Conservation (phyloP, 495 filamentous ascomycete genomes). For the Penicillium pancosmium region DNA sequence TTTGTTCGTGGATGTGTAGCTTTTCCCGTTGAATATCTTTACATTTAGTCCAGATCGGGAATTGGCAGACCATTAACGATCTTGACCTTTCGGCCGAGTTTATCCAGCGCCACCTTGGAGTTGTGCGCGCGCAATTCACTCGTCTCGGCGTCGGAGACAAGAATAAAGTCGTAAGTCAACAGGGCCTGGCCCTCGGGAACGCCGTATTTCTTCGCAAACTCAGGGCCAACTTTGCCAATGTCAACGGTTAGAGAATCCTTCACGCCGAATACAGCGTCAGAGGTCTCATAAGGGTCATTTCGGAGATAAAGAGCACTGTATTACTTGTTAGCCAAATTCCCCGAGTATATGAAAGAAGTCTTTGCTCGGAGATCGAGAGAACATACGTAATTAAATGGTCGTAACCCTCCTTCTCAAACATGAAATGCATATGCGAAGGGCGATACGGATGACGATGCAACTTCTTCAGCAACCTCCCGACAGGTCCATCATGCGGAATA, state of each 20-base stretch:
- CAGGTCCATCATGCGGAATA: constrained; percentile 87
- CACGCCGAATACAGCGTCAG: constrained; percentile 92
- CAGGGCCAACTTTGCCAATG: constrained; percentile 62
- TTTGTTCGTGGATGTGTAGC: no score
- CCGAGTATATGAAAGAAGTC: constrained; percentile 1
- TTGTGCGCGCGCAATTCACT: constrained; percentile 67
- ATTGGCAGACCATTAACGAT: constrained; percentile 83
- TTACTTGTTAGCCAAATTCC: background rate
- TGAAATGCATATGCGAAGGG: constrained; percentile 92
- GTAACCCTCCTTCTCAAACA: constrained; percentile 86
- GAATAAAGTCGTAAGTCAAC: constrained; percentile 74
- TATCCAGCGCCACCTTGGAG: constrained; percentile 70
- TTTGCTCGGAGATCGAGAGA: constrained; percentile 3
- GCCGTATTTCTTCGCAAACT: constrained; percentile 59
- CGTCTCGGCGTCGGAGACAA: constrained; percentile 72
- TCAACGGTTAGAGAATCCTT: constrained; percentile 82
- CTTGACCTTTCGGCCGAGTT: constrained; percentile 72
- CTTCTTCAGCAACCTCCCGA: constrained; percentile 73
- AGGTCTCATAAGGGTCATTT: constrained; percentile 85
- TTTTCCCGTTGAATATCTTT: no score
- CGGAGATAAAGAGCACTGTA: constrained; percentile 76
- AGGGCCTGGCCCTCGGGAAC: constrained; percentile 56
- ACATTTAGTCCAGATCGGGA: constrained; percentile 65
- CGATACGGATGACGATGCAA: constrained; percentile 78
- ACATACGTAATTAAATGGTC: constrained; percentile 85